Evolutionary conservation across 768 basidiomycete genomes (phyloP).

Genomic region (Xerocomellus dryophilus): DNA sequence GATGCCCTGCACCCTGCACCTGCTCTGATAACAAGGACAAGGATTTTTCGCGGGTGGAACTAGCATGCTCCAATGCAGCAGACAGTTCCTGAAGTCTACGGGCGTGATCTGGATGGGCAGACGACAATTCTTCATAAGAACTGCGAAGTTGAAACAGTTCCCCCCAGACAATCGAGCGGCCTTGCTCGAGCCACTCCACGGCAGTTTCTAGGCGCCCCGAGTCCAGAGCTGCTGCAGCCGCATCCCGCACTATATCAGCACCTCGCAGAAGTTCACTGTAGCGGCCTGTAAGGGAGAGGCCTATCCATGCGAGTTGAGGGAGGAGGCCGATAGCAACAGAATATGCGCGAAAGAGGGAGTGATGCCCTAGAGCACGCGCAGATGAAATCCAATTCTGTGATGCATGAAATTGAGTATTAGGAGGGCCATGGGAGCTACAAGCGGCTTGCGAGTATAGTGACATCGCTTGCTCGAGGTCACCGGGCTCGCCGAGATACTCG

Average conservation of each 20-base stretch:
- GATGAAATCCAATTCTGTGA: too few relatives aligned
- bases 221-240: conserved; percentile 6
- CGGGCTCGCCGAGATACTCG: too few relatives aligned
- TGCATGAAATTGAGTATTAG: too few relatives aligned
- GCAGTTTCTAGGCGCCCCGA: background rate
- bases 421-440: too few relatives aligned
- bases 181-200: conserved; percentile 22
- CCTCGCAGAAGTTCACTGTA: background rate
- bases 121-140: conserved; percentile 2
- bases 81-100: background rate
- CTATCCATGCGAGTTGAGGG: too few relatives aligned
- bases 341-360: too few relatives aligned
- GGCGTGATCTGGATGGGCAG: conserved; percentile 1
- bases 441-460: too few relatives aligned
- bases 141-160: conserved; percentile 12
- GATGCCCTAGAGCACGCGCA: too few relatives aligned
- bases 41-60: background rate
- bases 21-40: background rate
- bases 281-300: too few relatives aligned
- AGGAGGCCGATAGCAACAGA: too few relatives aligned
- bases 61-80: background rate
- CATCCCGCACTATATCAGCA: conserved; percentile 6
- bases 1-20: too few relatives aligned
- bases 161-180: conserved; percentile 14
- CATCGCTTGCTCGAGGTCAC: too few relatives aligned